These are phyloP conservation scores for Melastoma candidum DNA, from an alignment of 441 rosid genomes.

Conservation along the genomic window DNA sequence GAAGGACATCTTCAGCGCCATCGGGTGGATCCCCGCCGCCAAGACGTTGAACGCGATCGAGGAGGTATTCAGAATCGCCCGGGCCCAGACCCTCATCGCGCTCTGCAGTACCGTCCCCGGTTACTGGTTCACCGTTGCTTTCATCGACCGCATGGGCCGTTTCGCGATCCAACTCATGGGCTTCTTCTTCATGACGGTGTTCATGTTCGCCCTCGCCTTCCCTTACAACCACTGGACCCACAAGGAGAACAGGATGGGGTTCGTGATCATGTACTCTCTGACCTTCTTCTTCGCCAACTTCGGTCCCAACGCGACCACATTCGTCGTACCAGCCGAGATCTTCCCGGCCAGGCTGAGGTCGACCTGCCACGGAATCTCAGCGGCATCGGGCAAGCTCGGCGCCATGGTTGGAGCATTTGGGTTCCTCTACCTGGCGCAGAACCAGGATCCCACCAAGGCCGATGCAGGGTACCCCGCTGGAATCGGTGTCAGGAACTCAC, in stretches of 20 bases:
- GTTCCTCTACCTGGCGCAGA: conserved; percentile 69
- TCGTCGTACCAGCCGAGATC: conserved; percentile 83
- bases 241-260: conserved; percentile 55
- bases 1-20: too few species aligned
- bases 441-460: conserved; percentile 48
- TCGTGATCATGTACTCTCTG: conserved; percentile 51
- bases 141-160: conserved; percentile 60
- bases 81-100: conserved; percentile 75
- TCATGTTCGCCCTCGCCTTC: conserved; percentile 22
- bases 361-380: conserved; percentile 55
- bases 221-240: conserved; percentile 73
- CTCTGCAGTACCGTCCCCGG: conserved; percentile 22
- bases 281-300: conserved; percentile 56
- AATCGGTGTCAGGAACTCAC: conserved; percentile 63
- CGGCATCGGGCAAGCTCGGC: too few species aligned
- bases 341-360: conserved; percentile 81
- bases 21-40: conserved; percentile 14
- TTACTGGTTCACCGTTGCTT: conserved; percentile 75
- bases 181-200: conserved; percentile 76
- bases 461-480: conserved; percentile 86
- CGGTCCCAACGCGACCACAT: conserved; percentile 48
- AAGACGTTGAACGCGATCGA: conserved; percentile 64
- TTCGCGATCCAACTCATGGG: conserved; percentile 78
- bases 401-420: conserved; percentile 63
- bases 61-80: conserved; percentile 57